Percentiles rank a stretch among this genome's conserved stretches.
Conservation (phyloP, 2,329 filamentous ascomycete genomes). For the Samsoniella hepiali region DNA sequence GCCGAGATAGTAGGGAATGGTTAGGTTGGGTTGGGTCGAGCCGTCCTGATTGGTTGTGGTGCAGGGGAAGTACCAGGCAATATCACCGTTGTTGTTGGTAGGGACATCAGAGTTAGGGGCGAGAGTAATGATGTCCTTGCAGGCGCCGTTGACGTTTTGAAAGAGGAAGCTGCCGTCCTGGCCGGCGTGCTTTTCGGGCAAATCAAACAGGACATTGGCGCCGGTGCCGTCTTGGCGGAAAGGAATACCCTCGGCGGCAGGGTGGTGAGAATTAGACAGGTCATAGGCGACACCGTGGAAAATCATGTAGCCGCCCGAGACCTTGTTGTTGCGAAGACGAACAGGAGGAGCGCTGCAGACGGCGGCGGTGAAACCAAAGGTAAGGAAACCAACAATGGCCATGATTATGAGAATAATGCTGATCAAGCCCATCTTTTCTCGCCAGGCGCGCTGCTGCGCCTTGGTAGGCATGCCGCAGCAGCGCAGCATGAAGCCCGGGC, state of each 20-base stretch:
- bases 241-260: constrained; percentile 74
- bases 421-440: constrained; percentile 95
- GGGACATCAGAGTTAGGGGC: constrained; percentile 73
- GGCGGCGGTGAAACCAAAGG: constrained; percentile 88
- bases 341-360: constrained; percentile 74
- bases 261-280: constrained; percentile 72
- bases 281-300: constrained; percentile 92
- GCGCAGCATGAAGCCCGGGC: constrained; percentile 75
- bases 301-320: constrained; percentile 84
- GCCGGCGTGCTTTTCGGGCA: constrained; percentile 79
- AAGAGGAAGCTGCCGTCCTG: constrained; percentile 95
- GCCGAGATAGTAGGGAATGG: constrained; percentile 72
- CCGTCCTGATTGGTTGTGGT: constrained; percentile 90
- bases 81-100: constrained; percentile 64
- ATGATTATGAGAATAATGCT: constrained; percentile 90
- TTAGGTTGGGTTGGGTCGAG: constrained; percentile 71
- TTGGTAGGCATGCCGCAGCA: constrained; percentile 84
- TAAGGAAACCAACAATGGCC: constrained; percentile 87
- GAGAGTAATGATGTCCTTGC: constrained; percentile 82
- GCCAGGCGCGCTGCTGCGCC: constrained; percentile 88
- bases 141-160: constrained; percentile 96
- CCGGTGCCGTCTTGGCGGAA: constrained; percentile 43
- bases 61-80: constrained; percentile 98
- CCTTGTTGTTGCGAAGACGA: constrained; percentile 78
- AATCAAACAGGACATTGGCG: constrained; percentile 81